Evolutionary conservation across 257 asterid species (phyloP).

Genomic region (Voacanga thouarsii): DNA sequence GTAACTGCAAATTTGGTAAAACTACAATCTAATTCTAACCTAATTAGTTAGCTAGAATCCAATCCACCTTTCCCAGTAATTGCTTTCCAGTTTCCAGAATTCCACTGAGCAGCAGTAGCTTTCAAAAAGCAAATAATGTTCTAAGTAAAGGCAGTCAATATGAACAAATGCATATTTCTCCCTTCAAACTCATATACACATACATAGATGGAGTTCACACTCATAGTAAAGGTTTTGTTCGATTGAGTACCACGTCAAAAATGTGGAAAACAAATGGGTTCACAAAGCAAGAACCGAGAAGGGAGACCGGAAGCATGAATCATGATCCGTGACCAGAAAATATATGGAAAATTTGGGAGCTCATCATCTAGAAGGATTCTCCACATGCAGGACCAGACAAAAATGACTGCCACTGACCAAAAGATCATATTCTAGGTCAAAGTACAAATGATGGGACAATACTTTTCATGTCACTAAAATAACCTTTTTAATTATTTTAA

Average conservation of each 20-base stretch:
- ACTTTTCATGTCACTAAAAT: too few relatives aligned
- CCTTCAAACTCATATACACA: too few relatives aligned
- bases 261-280: too few relatives aligned
- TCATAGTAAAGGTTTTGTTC: too few relatives aligned
- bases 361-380: not conserved
- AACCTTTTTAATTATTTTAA: too few relatives aligned
- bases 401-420: not conserved
- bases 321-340: not conserved
- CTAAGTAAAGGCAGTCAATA: too few relatives aligned
- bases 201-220: too few relatives aligned
- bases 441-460: not conserved
- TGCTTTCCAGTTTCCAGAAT: not conserved
- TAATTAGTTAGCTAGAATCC: not conserved
- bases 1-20: not conserved
- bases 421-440: not conserved
- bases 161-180: too few relatives aligned
- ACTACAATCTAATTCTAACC: not conserved
- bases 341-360: not conserved
- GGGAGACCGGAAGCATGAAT: not conserved
- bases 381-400: too few relatives aligned
- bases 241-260: too few relatives aligned
- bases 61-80: not conserved
- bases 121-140: too few relatives aligned
- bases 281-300: not conserved
- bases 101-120: not conserved